Evolutionary conservation across 2,329 filamentous ascomycete genomes (phyloP), one percentile per base, ranked within the genome.

Genomic region (Balansia obtecta): DNA sequence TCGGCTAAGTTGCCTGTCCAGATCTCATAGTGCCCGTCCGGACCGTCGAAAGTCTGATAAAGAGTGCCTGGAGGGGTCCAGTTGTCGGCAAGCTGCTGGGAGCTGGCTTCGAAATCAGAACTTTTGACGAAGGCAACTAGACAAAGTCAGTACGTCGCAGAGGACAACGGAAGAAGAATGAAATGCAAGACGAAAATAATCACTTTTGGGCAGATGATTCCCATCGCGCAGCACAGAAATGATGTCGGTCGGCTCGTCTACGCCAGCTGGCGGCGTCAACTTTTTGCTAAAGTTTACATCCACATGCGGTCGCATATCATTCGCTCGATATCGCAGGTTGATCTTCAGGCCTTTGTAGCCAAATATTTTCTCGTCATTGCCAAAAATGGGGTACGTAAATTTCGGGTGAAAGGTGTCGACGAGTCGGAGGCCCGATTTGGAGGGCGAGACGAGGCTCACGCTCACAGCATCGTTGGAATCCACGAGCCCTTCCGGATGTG

Each of bases 311-410:
- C 83, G 82, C 70, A 97, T 81, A 63, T 96, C 86, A 63, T 73
- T 76, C 15, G 77, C 76, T 62, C 80, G 72, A 58, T 74, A 83
- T 54, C 80, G 80, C 50, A 97, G 70, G 55, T 80, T 79, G 62
- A 97, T 83, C 56, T 81, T 80, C 50, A 95, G 76, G 49, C 82
- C 81, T 63, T 88, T 83, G 72, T 96, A 95, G 38, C 91, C 91
- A 59, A 95, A 90, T 56, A 97, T 91, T 32, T 77, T 79, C 67
- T 98, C 89, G 9, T 93, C 84, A n/a, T 97, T 85, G 60, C 88
- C 88, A 58, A 97, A 96, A 55, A 98, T 85, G 1, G 88, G 74
- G 66, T 97, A 95, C 16, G 91, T 96, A 65, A 90, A 94, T 61
- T 80, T 79, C 0, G 93, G 94, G 53, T 87, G 76, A 66, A 98